Percentiles rank a stretch among this genome's conserved stretches.
phyloP scores from a whole-genome alignment of 805 yeast species.

The Nakazawaea ambrosiae region DNA sequence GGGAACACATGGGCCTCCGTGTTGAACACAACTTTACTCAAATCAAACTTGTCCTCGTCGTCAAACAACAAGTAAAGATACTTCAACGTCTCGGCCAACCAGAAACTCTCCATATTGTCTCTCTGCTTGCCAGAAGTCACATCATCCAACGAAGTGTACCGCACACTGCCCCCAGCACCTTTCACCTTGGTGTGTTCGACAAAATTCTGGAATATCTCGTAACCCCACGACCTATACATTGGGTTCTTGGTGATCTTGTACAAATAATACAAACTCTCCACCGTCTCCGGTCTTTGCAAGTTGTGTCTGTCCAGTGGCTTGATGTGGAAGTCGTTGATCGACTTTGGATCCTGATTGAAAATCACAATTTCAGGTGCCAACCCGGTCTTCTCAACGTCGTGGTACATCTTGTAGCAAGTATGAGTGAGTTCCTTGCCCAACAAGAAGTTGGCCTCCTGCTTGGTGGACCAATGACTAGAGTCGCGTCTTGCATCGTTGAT shows the following conservation, averaged over 20 bases:
- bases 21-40: slow-evolving; percentile 70
- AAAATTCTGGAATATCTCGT: slow-evolving; percentile 73
- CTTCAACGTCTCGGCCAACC: slow-evolving; percentile 91
- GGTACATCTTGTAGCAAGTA: slow-evolving; percentile 82
- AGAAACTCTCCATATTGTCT: slow-evolving; percentile 86
- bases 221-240: slow-evolving; percentile 84
- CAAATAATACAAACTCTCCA: slow-evolving; percentile 76
- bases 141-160: slow-evolving; percentile 59
- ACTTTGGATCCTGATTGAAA: slow-evolving; percentile 52
- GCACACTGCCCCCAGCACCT: slow-evolving; percentile 40
- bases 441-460: slow-evolving; percentile 54
- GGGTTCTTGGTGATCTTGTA: slow-evolving; percentile 76
- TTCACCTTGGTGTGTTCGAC: slow-evolving; percentile 48
- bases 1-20: slow-evolving; percentile 96
- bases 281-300: slow-evolving; percentile 90
- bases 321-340: slow-evolving; percentile 51
- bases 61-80: slow-evolving; percentile 68
- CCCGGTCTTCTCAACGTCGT: slow-evolving; percentile 63
- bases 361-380: slow-evolving; percentile 85
- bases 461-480: slow-evolving; percentile 45
- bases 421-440: slow-evolving; percentile 70
- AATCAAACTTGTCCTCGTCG: slow-evolving; percentile 52
- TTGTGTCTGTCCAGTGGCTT: slow-evolving; percentile 74
- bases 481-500: slow-evolving; percentile 45
- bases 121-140: slow-evolving; percentile 47